Evolutionary conservation across 169 alveolate genomes (phyloP).

Genomic region (Plasmodium blacklocki): DNA sequence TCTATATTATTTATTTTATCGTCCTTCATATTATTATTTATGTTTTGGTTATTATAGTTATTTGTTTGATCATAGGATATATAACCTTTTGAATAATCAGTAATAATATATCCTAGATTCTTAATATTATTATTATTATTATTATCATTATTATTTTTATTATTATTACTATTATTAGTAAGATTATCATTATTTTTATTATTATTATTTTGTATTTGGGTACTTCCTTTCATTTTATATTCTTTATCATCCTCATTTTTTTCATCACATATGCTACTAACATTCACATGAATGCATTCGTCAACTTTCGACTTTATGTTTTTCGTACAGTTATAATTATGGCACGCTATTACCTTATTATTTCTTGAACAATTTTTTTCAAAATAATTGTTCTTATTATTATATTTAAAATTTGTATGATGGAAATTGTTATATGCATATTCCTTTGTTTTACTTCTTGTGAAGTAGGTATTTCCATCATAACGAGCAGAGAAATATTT

Average conservation of each 20-base stretch:
- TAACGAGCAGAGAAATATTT: neutral
- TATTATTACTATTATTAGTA: neutral
- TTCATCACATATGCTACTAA: neutral
- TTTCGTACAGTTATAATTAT: neutral
- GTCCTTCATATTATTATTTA: slow-evolving; percentile 5
- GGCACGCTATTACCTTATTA: neutral
- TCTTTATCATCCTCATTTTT: neutral
- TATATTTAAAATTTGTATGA: slow-evolving; percentile 5
- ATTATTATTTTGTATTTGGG: neutral
- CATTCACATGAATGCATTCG: too few species aligned
- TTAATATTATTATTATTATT: neutral
- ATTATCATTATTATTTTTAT: neutral
- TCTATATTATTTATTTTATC: slow-evolving; percentile 9
- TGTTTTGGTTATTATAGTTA: neutral
- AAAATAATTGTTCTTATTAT: neutral
- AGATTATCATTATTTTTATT: neutral
- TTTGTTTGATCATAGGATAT: too few species aligned
- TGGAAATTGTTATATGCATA: slow-evolving; percentile 1
- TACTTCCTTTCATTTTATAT: neutral
- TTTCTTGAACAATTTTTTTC: neutral
- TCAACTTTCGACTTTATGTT: neutral
- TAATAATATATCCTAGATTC: neutral
- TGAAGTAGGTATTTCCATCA: slow-evolving; percentile 10
- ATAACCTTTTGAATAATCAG: neutral
- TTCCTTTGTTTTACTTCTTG: slow-evolving; percentile 17